Base-by-base conservation (phyloP, 2,329 filamentous ascomycete genomes). In the Talaromyces sp. region DNA sequence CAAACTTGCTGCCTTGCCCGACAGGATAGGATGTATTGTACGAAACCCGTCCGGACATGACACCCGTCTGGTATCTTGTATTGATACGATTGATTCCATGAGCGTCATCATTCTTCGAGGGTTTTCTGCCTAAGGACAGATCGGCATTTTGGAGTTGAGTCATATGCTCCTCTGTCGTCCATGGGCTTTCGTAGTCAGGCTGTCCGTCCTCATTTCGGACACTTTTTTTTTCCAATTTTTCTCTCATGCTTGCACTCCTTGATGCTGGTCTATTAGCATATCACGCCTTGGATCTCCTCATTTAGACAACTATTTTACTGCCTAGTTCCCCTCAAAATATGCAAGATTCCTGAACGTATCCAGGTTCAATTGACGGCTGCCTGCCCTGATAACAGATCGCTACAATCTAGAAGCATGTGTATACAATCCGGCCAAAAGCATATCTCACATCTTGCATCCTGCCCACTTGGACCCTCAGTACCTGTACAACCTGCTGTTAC, bases 51-150 rank as follows among this genome's bases (percentile, higher is more conserved):
- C 56, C 45, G 15, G 36, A 59, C 56, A 45, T 27, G 56, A 59
- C 19, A 2, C 11, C 11, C 17, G 36, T 27, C 15, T 38, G 13
- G 29, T 36, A 25, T 43, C 5, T 27, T 34, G 53, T 56, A 56
- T 59, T n/a, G 34, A 40, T 45, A 59, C 34, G 56, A 19, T 31
- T 59, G 38, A 31, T 59, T 59, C 38, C 15, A 43, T 29, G 56
- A 43, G 56, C 5, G 15, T 59, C 56, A 38, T 29, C 53, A 29
- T 43, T 45, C 6, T 45, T 59, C 56, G 29, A 7, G 10, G 15
- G 31, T 25, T 2, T 56, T 56, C 53, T 25, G 2, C 15, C 31
- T 56, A 31, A 22, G 53, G 31, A 56, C 53, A 56, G 53, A 56
- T 38, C 11, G 31, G 2, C 53, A 5, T 36, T 11, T 36, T 31